A percentile compares a stretch with the other conserved stretches of the same genome.
Conservation (phyloP, 1,284 basidiomycete species). For the Cronartium quercuum region DNA sequence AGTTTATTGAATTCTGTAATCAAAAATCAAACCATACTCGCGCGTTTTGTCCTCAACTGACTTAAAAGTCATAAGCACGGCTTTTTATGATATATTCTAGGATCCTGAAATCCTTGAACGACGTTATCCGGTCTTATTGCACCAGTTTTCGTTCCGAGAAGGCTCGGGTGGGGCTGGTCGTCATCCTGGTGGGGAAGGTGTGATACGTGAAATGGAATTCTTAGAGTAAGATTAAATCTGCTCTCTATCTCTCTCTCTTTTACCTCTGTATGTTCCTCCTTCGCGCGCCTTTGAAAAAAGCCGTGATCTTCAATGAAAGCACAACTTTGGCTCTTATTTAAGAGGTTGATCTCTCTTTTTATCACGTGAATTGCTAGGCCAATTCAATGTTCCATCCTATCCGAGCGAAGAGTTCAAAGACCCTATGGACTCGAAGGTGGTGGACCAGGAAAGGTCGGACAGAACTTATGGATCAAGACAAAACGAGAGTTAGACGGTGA, state of each 20-base stretch:
- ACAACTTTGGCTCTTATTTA: no score
- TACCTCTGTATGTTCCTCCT: not conserved
- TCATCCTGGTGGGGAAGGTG: conserved; percentile 79
- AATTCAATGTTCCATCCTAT: conserved; percentile 78
- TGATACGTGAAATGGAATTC: conserved; percentile 80
- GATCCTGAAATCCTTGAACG: conserved; percentile 89
- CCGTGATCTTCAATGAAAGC: no score
- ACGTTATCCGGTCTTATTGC: conserved; percentile 77
- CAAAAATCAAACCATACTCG: no score
- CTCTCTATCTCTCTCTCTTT: not conserved
- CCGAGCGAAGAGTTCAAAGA: conserved; percentile 76
- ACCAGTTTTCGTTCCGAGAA: conserved; percentile 69
- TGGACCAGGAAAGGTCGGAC: conserved; percentile 64
- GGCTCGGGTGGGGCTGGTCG: conserved; percentile 72
- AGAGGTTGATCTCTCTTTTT: not conserved
- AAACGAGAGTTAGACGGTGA: conserved; percentile 55
- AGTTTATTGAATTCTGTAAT: not conserved
- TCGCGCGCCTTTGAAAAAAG: not conserved
- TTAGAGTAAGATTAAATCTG: conserved; percentile 53
- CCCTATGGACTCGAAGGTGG: conserved; percentile 90
- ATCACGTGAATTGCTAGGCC: conserved; percentile 44
- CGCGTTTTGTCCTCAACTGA: no score
- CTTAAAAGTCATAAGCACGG: no score
- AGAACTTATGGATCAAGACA: conserved; percentile 79
- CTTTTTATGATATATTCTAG: conserved; percentile 53